Conservation (phyloP, 352 stramenopile genomes). For the Pythium insidiosum region DNA sequence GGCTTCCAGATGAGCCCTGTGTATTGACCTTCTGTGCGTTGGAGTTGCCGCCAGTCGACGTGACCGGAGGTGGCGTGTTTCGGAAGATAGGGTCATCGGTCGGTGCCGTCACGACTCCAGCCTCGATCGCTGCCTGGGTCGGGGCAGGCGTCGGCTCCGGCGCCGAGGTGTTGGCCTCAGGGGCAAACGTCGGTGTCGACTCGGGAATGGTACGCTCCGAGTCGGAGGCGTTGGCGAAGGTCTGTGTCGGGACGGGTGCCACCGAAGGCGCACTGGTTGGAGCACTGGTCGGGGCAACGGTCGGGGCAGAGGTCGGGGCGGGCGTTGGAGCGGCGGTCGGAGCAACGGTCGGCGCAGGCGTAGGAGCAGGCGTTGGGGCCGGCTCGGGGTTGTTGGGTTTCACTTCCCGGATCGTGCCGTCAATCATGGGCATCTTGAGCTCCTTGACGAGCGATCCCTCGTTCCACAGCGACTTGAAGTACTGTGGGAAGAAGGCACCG, state of each 20-base stretch:
- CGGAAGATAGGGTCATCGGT: not conserved
- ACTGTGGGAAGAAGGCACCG: constrained; percentile 37
- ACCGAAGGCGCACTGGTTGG: not conserved
- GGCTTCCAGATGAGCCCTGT: not conserved
- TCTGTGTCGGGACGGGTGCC: too few relatives aligned
- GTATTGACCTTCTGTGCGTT: not conserved
- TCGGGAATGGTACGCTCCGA: not conserved
- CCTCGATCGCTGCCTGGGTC: not conserved
- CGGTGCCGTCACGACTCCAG: not conserved
- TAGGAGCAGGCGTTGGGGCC: not conserved
- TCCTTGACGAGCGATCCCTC: constrained; percentile 31
- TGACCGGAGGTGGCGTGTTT: not conserved
- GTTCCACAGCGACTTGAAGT: constrained; percentile 50
- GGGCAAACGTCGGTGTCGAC: not conserved
- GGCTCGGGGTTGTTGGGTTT: not conserved
- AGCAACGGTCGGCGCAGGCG: constrained; percentile 5
- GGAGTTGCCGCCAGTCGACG: not conserved
- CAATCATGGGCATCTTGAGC: constrained; percentile 4
- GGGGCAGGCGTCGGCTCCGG: not conserved
- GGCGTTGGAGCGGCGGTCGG: constrained; percentile 10
- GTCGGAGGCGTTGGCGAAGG: too few relatives aligned
- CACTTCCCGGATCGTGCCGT: constrained; percentile 4
- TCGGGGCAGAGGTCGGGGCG: constrained; percentile 3
- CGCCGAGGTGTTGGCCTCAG: not conserved
- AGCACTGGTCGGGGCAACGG: not conserved